phyloP scores from a whole-genome alignment of 1,139 yeast species.

The Diutina siamensis region DNA sequence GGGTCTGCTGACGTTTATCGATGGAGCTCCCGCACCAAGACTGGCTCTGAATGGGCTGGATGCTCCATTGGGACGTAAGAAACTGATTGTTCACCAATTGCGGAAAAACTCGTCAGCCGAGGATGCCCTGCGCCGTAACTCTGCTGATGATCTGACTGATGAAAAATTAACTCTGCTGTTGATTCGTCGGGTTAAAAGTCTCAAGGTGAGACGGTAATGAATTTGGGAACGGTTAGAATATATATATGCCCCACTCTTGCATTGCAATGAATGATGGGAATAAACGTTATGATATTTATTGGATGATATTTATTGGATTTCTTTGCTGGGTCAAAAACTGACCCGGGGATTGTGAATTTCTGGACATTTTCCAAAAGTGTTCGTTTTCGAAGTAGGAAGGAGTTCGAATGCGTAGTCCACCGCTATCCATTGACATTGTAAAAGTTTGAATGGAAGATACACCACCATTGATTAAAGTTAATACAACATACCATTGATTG shows the following conservation, averaged over 20 bases:
- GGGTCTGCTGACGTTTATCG: constrained; percentile 85
- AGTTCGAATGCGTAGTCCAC: too few relatives aligned
- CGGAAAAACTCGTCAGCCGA: constrained; percentile 34
- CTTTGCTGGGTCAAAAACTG: too few relatives aligned
- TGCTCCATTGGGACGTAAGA: constrained; percentile 45
- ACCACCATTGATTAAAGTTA: too few relatives aligned
- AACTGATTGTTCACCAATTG: constrained; percentile 61
- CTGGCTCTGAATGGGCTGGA: constrained; percentile 18
- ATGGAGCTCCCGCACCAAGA: constrained; percentile 90
- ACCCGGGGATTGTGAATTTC: too few relatives aligned
- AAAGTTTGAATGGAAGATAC: too few relatives aligned
- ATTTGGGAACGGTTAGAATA: background rate
- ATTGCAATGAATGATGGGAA: background rate
- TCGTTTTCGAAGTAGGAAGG: too few relatives aligned
- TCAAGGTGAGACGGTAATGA: constrained; percentile 50
- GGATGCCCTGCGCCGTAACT: constrained; percentile 21
- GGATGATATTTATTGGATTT: too few relatives aligned
- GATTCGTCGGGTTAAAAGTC: constrained; percentile 76
- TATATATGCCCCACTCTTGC: background rate
- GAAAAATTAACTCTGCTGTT: constrained; percentile 31
- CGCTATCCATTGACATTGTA: too few relatives aligned
- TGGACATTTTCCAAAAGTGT: too few relatives aligned
- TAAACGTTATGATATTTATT: background rate
- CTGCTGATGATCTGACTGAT: constrained; percentile 24
- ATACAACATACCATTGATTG: too few relatives aligned